Evolutionary conservation across 1,284 basidiomycete genomes (phyloP), one percentile per base, ranked within the genome.

Genomic region (Clitocybe nebularis): DNA sequence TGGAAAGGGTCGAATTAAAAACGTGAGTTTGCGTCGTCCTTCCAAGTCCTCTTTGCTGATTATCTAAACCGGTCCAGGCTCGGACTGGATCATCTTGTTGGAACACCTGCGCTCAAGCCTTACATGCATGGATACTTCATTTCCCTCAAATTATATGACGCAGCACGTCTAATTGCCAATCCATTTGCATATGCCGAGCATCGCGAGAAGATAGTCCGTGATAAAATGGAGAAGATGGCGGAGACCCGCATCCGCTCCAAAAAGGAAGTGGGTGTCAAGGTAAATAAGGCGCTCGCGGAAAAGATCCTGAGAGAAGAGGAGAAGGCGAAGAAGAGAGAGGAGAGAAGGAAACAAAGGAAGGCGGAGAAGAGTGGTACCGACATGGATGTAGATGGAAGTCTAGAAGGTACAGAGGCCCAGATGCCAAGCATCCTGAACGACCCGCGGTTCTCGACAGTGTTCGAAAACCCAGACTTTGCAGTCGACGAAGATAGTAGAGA

Each of bases 71-170:
- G 21, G 44, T 43, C 44, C 53, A 92, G 87, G 30, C 81, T 97
- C 45, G 89, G 91, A n/a, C 68, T 99, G 62, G 86, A 93, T 52
- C 90, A 96, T 62, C 89, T 99, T 54, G 70, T 97, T 56, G 96
- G 96, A 40, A 96, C 93, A 1, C 84, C 93, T 8, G 81, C 90
- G 10, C 86, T 99, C 72, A 94, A 95, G 63, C 95, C 96, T 1
- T 99, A 99, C 69, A 98, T 99, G 95, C 96, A 99, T 66, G 96
- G 96, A 37, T 98, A 94, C 80, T 99, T 99, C 72, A 68, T 99
- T 53, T 89, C 93, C 7, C 81, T 99, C 63, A 89, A 92, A 57
- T 79, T 98, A 5, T 99, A 99, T 74, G 91, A 96, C 56, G 88
- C 93, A 39, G 96, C 96, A 1, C 84, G 94, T 24, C 79, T 97